Conservation (phyloP, 2,329 filamentous ascomycete species). For the Talaromyces amestolkiae region DNA sequence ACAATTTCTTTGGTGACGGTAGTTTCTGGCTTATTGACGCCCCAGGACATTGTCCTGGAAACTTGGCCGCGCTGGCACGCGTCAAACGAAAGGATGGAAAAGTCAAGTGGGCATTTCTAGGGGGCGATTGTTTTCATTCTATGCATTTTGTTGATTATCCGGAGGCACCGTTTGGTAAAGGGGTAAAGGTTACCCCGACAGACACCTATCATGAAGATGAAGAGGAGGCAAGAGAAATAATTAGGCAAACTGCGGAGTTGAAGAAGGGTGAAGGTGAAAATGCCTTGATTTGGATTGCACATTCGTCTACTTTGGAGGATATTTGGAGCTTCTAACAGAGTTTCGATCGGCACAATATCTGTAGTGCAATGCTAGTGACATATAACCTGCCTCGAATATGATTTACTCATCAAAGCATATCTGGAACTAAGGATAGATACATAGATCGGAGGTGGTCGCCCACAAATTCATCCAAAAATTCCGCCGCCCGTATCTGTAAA, state of each 20-base stretch:
- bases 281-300: slow-evolving; percentile 13
- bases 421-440: background rate
- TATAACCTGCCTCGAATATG: background rate
- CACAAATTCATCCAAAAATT: background rate
- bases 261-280: slow-evolving; percentile 10
- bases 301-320: slow-evolving; percentile 6
- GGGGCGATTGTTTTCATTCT: slow-evolving; percentile 14
- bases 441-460: background rate
- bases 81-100: background rate
- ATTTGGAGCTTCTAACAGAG: slow-evolving; percentile 8
- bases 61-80: slow-evolving; percentile 39
- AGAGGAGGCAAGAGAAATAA: slow-evolving; percentile 10
- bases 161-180: slow-evolving; percentile 14
- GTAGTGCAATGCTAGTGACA: background rate
- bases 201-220: slow-evolving; percentile 12
- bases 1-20: slow-evolving; percentile 41
- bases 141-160: slow-evolving; percentile 7
- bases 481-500: background rate
- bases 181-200: slow-evolving; percentile 11
- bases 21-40: slow-evolving; percentile 40
- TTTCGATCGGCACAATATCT: background rate
- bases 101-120: slow-evolving; percentile 12
- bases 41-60: slow-evolving; percentile 39
- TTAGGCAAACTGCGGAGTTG: slow-evolving; percentile 8
- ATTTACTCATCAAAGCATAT: background rate